A percentile compares a stretch with the other conserved stretches of the same genome.
Evolutionary conservation across 2,329 filamentous ascomycete species (phyloP).

Genomic region (Geosmithia flava): DNA sequence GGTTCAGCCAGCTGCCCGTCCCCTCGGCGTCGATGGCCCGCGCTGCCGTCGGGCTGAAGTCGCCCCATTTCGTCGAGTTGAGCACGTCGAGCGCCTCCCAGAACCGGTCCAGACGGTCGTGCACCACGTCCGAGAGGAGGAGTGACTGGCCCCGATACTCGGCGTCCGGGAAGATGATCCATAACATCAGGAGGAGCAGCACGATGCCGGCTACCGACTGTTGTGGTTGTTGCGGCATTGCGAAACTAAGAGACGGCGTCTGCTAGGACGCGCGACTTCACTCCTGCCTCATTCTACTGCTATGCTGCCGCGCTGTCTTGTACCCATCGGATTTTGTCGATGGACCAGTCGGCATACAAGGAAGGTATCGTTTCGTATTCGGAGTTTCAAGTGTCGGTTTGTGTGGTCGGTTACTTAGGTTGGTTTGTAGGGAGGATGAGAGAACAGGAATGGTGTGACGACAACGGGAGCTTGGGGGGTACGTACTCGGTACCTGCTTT

Average conservation of each 20-base stretch:
- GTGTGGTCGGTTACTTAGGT: too few relatives aligned
- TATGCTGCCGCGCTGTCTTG: not conserved
- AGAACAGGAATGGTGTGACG: not conserved
- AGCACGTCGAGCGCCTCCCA: conserved; percentile 38
- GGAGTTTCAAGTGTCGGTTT: too few relatives aligned
- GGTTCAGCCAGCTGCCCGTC: conserved; percentile 41
- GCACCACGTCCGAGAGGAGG: conserved; percentile 20
- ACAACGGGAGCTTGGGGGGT: not conserved
- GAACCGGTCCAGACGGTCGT: conserved; percentile 37
- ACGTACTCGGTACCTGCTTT: not conserved
- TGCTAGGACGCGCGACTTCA: not conserved
- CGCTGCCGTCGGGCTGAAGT: conserved; percentile 34
- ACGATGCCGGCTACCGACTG: conserved; percentile 14
- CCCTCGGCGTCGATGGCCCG: conserved; percentile 11
- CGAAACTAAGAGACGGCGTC: not conserved
- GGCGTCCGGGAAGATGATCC: conserved; percentile 23
- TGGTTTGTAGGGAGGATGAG: not conserved
- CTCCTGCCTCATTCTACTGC: not conserved
- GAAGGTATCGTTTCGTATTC: not conserved
- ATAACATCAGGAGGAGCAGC: conserved; percentile 22
- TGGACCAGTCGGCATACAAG: too few relatives aligned
- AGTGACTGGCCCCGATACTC: conserved; percentile 19
- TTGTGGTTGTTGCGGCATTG: conserved; percentile 1
- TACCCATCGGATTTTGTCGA: not conserved
- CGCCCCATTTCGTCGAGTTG: conserved; percentile 45